Evolutionary conservation across 1,284 basidiomycete genomes (phyloP), one percentile per base, ranked within the genome.

Genomic region (Volvariella surrecta): DNA sequence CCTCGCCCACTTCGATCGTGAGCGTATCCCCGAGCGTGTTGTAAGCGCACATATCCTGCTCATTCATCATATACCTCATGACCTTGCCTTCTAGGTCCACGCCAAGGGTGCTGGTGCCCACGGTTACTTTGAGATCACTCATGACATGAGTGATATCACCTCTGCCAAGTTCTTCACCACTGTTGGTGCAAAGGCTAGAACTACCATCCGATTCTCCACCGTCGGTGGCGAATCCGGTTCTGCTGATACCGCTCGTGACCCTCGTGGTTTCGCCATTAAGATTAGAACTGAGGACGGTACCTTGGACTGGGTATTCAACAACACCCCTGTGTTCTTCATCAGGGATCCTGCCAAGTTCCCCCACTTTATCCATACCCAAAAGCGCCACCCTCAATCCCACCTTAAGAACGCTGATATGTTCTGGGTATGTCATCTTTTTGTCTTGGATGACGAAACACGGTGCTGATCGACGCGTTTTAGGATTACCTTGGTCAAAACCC

Each of bases 361-460:
- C n/a, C 80, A 90, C 69, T 94, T 96, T 68, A 94, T 95, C 55
- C 92, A 95, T 71, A 92, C 90, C 28, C 89, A 93, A 66, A 95
- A 96, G 75, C 79, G 90, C 56, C 82, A 88, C 64, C 90, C 90
- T 16, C 86, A 90, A 61, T 91, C 89, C 8, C 86, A 93, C 62
- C 63, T 90, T 50, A 89, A 87, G 62, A 87, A 90, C 67, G 55
- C 82, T 24, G 83, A 87, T 58, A 76, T 76, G 74, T 85, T 86
- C 70, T 88, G 84, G 85, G 80, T 82, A 59, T 34, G 70, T 51
- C 8, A 13, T 50, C 40, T 30, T 50, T 31, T 50, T 48, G 17
- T 20, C 31, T 22, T 17, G 24, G 11, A 13, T 40, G 22, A 43
- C 45, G 37, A 47, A 43, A 22, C 16, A 30, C 44, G 35, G 17